Evolutionary conservation across 805 yeast genomes (phyloP), one percentile per base, ranked within the genome.

Genomic region (Cyberlindnera americana): DNA sequence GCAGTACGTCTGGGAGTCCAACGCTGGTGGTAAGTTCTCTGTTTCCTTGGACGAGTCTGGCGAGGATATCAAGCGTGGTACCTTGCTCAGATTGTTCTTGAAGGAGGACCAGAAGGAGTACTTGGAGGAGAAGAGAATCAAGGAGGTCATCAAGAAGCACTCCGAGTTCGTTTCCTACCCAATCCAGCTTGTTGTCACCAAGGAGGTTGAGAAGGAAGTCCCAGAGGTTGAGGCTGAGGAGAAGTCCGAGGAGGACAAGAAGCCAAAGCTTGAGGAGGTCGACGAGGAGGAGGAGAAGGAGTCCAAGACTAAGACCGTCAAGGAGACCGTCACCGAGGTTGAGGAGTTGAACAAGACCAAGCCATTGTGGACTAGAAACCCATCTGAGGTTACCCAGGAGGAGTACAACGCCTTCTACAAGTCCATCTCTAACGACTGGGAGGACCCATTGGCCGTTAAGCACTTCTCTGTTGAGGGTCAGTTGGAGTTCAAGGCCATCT

Each of bases 391-490:
- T 56, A 79, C 96, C 52, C 90, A 88, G 77, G 99, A 93, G 54
- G 99, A 93, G 75, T 93, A 93, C 80, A 91, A 93, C 62, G 95
- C 98, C 45, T 93, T 93, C 85, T 93, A 93, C 86, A 93, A 93
- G 78, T 89, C 98, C 37, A 93, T 93, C 64, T 90, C 99, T 42
- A 93, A 93, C 73, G 99, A 93, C 73, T 93, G 99, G 99, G 99
- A 93, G 77, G 99, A 93, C 67, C 99, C 96, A 72, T 81, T 93
- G 66, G 97, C 97, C 55, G 98, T 93, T 56, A 93, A 93, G 81
- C 99, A 93, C 75, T 93, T 93, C 80, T 87, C 96, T 37, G 99
- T 93, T 63, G 99, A 93, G 77, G 99, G 99, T 78, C 99, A 93
- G 78, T 81, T 93, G 61, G 99, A 93, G 77, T 93, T 93, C 82